phyloP scores from a whole-genome alignment of 208 protist species.

The Trypanosoma vivax region DNA sequence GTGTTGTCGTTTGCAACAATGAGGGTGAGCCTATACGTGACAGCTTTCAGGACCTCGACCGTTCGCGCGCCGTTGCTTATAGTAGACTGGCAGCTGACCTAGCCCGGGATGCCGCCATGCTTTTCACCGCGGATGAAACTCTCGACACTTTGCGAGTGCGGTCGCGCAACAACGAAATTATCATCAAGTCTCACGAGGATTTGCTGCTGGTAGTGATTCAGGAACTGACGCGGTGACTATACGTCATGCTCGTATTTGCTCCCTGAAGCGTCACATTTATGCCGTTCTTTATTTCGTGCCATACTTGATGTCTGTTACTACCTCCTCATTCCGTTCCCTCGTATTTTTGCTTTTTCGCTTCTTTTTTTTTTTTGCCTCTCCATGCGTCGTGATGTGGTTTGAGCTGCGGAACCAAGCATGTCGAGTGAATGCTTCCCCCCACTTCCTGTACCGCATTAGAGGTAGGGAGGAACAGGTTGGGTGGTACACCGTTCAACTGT shows the following conservation, averaged over 20 bases:
- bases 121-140: slow-evolving; percentile 33
- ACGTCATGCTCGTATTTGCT: neutral
- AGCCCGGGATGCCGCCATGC: slow-evolving; percentile 18
- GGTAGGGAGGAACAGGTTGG: no score
- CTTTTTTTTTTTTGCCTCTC: neutral
- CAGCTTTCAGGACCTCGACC: slow-evolving; percentile 79
- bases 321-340: no score
- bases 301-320: no score
- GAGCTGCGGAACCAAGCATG: no score
- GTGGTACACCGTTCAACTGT: no score
- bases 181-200: slow-evolving; percentile 65
- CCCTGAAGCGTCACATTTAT: neutral
- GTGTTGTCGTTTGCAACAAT: slow-evolving; percentile 67
- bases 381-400: neutral
- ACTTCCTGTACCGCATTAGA: no score
- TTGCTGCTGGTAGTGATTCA: slow-evolving; percentile 81
- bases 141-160: slow-evolving; percentile 68
- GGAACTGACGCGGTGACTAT: slow-evolving; percentile 59
- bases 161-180: slow-evolving; percentile 60
- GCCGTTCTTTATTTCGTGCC: no score
- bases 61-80: slow-evolving; percentile 45
- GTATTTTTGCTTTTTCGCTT: neutral
- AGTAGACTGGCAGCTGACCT: slow-evolving; percentile 50
- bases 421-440: no score
- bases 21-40: slow-evolving; percentile 75